Percentiles rank a stretch among this genome's conserved stretches.
Evolutionary conservation across 257 asterid species (phyloP).

Genomic region (Oldenlandia corymbosa): DNA sequence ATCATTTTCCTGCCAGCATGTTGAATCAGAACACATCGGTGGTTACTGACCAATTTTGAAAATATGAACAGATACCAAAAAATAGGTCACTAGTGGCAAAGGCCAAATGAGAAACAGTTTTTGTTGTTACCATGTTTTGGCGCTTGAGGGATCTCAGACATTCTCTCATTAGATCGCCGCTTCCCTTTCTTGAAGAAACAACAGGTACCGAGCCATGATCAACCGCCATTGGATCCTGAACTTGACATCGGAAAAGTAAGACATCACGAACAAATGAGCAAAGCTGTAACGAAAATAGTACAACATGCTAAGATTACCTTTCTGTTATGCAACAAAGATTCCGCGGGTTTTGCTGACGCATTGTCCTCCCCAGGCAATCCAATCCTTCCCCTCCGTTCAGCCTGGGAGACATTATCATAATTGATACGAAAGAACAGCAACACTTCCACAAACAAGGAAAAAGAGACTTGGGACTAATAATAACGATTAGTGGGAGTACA

Average conservation of each 20-base stretch:
- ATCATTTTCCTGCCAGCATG: constrained; percentile 40
- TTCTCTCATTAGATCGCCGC: constrained; percentile 43
- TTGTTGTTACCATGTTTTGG: constrained; percentile 47
- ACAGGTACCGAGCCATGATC: constrained; percentile 27
- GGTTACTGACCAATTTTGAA: too few species aligned
- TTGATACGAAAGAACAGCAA: too few species aligned
- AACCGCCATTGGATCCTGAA: constrained; percentile 28
- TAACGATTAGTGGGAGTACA: too few species aligned
- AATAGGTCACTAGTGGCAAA: neutral
- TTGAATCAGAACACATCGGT: neutral
- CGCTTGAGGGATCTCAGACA: constrained; percentile 64
- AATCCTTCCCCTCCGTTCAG: constrained; percentile 40
- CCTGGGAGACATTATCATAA: too few species aligned
- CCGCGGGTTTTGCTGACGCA: constrained; percentile 21
- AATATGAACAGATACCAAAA: too few species aligned
- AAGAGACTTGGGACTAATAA: too few species aligned
- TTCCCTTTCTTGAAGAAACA: constrained; percentile 16
- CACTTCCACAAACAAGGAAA: too few species aligned
- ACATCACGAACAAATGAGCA: constrained; percentile 1
- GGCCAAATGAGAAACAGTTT: neutral
- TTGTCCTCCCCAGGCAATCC: constrained; percentile 31
- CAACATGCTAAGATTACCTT: constrained; percentile 27
- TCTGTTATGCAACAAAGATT: constrained; percentile 16
- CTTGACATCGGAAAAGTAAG: constrained; percentile 14
- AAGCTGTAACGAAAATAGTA: constrained; percentile 3